Evolutionary conservation across 805 yeast species (phyloP).

Genomic region (Lachancea mirantina): DNA sequence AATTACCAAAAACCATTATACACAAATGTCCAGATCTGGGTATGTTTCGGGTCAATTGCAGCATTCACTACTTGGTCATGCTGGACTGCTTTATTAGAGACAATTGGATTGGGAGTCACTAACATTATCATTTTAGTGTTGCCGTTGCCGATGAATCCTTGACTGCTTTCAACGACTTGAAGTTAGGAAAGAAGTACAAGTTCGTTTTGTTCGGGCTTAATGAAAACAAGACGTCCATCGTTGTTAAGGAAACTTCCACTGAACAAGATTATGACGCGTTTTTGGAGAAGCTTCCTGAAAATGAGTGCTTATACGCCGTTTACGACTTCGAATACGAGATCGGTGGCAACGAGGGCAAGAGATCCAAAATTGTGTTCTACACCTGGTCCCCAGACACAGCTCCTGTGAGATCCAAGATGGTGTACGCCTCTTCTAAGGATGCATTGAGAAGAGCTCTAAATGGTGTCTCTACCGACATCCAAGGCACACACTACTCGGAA

Average conservation of each 20-base stretch:
- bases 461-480: constrained; percentile 90
- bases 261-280: constrained; percentile 76
- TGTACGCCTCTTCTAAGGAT: constrained; percentile 96
- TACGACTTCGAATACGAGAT: constrained; percentile 95
- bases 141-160: constrained; percentile 86
- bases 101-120: too few relatives aligned
- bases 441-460: constrained; percentile 95
- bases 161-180: constrained; percentile 90
- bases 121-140: constrained; percentile 41
- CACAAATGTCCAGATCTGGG: constrained; percentile 33
- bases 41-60: constrained; percentile 25
- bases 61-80: too few relatives aligned
- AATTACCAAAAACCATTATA: not conserved
- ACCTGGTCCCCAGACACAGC: constrained; percentile 99
- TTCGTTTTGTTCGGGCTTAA: constrained; percentile 76
- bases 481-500: constrained; percentile 97
- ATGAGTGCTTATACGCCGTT: constrained; percentile 92
- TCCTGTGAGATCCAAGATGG: constrained; percentile 92
- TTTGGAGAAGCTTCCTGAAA: constrained; percentile 84
- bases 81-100: not conserved
- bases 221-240: constrained; percentile 81
- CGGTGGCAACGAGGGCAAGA: constrained; percentile 87
- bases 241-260: constrained; percentile 77
- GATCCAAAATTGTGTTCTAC: constrained; percentile 62
- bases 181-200: constrained; percentile 85